Evolutionary conservation across 2,329 filamentous ascomycete species (phyloP).

Genomic region (Sporothrix variecibatus): DNA sequence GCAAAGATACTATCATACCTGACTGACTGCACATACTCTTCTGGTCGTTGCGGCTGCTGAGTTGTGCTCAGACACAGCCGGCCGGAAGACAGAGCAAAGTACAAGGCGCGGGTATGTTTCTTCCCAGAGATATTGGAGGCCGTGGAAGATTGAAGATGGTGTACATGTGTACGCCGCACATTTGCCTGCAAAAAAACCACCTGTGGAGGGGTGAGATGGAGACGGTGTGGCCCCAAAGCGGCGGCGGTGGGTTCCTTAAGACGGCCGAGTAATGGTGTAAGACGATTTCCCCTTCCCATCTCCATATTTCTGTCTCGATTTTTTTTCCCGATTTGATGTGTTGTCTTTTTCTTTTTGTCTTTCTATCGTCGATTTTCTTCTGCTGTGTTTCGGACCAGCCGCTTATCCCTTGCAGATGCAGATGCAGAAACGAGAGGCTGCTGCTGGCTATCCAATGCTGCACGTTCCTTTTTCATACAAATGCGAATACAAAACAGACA

Average conservation of each 20-base stretch:
- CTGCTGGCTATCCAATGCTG: not conserved
- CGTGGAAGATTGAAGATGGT: not conserved
- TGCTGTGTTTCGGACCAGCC: constrained; percentile 3
- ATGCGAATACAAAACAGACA: not conserved
- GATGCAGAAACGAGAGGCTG: not conserved
- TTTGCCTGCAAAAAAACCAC: not conserved
- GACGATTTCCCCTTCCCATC: not conserved
- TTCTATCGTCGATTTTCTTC: not conserved
- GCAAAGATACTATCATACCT: not conserved
- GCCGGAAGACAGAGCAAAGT: not conserved
- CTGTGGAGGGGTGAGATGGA: constrained; percentile 2
- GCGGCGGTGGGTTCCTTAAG: not conserved
- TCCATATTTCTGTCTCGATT: not conserved
- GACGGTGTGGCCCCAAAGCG: constrained; percentile 20
- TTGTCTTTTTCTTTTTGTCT: not conserved
- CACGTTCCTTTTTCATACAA: not conserved
- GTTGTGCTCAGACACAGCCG: not conserved
- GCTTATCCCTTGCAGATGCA: not conserved
- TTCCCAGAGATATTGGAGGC: not conserved
- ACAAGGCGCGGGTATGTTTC: not conserved
- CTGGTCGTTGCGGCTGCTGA: not conserved
- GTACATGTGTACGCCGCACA: not conserved
- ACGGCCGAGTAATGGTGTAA: not conserved
- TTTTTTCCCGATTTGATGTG: not conserved
- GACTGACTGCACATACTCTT: not conserved